Percentiles rank a stretch among this genome's conserved stretches.
phyloP scores from a whole-genome alignment of 2,329 filamentous ascomycete genomes.

The Diaporthe nobilis region DNA sequence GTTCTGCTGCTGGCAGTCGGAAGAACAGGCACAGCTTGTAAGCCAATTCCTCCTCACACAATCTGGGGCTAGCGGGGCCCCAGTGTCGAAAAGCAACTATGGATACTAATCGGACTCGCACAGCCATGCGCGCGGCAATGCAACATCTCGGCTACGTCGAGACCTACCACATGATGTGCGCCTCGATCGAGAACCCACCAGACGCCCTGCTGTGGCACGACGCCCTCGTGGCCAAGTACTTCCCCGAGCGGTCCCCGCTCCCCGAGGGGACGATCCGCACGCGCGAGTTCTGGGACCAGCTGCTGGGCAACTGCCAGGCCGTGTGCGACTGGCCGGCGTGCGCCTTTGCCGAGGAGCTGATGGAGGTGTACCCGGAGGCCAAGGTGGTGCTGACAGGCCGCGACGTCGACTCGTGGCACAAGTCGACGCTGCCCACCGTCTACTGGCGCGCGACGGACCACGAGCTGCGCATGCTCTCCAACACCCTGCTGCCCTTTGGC shows the following conservation, averaged over 20 bases:
- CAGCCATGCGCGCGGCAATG: conserved; percentile 75
- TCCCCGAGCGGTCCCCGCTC: conserved; percentile 71
- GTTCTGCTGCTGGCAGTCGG: conserved; percentile 78
- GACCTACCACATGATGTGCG: conserved; percentile 82
- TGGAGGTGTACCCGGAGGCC: conserved; percentile 79
- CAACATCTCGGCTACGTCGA: conserved; percentile 76
- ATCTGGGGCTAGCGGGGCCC: not conserved
- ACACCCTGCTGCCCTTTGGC: conserved; percentile 54
- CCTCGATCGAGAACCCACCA: conserved; percentile 76
- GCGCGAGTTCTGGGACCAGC: conserved; percentile 77
- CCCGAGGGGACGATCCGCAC: conserved; percentile 50
- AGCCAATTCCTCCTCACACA: conserved; percentile 47
- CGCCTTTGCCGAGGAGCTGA: conserved; percentile 78
- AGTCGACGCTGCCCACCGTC: conserved; percentile 76
- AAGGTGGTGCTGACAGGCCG: conserved; percentile 79
- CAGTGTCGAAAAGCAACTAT: not conserved
- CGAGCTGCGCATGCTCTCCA: conserved; percentile 57
- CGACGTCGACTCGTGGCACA: conserved; percentile 74
- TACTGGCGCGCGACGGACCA: conserved; percentile 77
- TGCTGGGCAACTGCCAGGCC: conserved; percentile 76
- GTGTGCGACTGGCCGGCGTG: conserved; percentile 79
- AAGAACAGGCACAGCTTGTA: conserved; percentile 79
- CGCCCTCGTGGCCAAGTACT: conserved; percentile 67
- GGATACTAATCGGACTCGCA: conserved; percentile 9
- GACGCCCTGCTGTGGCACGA: conserved; percentile 80